phyloP scores from a whole-genome alignment of 106 monocot species.

The Dactylorhiza incarnata region DNA sequence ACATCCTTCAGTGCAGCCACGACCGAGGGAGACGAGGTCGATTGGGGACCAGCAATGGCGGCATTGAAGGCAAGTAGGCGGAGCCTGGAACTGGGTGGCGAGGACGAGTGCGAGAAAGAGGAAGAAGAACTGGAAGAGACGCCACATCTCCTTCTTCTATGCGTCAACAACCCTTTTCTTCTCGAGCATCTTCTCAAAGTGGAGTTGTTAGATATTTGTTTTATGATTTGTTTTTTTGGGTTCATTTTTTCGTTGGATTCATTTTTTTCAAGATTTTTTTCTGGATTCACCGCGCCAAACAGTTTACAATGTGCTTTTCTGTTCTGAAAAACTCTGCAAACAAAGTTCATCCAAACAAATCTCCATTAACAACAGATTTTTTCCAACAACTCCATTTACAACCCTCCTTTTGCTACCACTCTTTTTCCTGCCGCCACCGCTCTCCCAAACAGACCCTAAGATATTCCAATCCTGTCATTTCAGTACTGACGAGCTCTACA shows the following conservation, averaged over 20 bases:
- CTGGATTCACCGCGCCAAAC: too few species aligned
- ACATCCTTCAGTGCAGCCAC: too few species aligned
- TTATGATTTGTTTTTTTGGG: too few species aligned
- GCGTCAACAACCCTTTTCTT: conserved; percentile 79
- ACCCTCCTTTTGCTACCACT: too few species aligned
- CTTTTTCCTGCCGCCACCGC: too few species aligned
- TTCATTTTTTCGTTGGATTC: too few species aligned
- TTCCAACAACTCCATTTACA: too few species aligned
- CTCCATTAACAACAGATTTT: too few species aligned
- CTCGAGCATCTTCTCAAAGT: conserved; percentile 95
- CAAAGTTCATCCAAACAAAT: too few species aligned
- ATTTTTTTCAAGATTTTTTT: too few species aligned
- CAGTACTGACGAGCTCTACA: neutral
- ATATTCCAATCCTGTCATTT: neutral
- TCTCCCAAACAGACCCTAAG: neutral
- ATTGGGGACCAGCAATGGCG: conserved; percentile 86
- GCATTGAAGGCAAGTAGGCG: conserved; percentile 58
- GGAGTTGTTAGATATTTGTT: conserved; percentile 37
- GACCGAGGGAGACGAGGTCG: conserved; percentile 63
- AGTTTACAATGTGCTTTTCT: too few species aligned
- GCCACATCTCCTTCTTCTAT: conserved; percentile 85
- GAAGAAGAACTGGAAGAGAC: conserved; percentile 79
- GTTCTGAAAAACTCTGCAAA: too few species aligned
- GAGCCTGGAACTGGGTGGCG: conserved; percentile 22
- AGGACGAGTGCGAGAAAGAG: conserved; percentile 68